These are phyloP conservation scores for Ogataea pini DNA, from an alignment of 805 yeast species.

Conservation along the genomic window DNA sequence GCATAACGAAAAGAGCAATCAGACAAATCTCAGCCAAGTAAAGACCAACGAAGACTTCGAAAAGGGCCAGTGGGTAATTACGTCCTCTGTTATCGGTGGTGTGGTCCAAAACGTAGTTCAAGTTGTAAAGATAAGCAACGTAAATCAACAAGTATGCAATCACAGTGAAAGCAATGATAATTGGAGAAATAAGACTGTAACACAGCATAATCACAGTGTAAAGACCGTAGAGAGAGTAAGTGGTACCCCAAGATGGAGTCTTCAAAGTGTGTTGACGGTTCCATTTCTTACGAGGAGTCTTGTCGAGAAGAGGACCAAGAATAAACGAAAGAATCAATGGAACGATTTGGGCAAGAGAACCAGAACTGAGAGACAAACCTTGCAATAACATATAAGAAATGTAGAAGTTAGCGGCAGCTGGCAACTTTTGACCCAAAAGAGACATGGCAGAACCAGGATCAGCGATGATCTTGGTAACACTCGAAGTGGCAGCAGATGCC, in stretches of 20 bases:
- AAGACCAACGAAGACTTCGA: constrained; percentile 70
- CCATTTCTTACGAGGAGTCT: constrained; percentile 94
- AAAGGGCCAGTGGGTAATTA: constrained; percentile 68
- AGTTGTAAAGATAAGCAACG: constrained; percentile 61
- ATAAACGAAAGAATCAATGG: constrained; percentile 69
- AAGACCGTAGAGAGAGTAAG: constrained; percentile 76
- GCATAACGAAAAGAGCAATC: constrained; percentile 71
- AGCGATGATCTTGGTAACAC: constrained; percentile 65
- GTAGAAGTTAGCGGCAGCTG: constrained; percentile 89
- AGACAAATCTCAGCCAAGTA: constrained; percentile 72
- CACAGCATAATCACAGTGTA: constrained; percentile 70
- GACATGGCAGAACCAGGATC: constrained; percentile 74
- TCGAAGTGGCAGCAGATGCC: constrained; percentile 81
- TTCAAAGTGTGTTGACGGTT: constrained; percentile 63
- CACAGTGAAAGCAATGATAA: constrained; percentile 66
- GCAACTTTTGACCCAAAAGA: constrained; percentile 73
- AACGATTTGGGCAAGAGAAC: constrained; percentile 72
- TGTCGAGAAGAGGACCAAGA: constrained; percentile 70
- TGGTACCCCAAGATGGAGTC: constrained; percentile 76
- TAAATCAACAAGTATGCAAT: constrained; percentile 58
- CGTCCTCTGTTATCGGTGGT: constrained; percentile 69
- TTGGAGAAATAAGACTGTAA: constrained; percentile 79
- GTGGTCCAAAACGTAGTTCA: constrained; percentile 63
- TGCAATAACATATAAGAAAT: constrained; percentile 78
- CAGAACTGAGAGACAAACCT: constrained; percentile 80